Base-by-base conservation (phyloP, 306 rosid genomes). In the Lotus japonicus region DNA sequence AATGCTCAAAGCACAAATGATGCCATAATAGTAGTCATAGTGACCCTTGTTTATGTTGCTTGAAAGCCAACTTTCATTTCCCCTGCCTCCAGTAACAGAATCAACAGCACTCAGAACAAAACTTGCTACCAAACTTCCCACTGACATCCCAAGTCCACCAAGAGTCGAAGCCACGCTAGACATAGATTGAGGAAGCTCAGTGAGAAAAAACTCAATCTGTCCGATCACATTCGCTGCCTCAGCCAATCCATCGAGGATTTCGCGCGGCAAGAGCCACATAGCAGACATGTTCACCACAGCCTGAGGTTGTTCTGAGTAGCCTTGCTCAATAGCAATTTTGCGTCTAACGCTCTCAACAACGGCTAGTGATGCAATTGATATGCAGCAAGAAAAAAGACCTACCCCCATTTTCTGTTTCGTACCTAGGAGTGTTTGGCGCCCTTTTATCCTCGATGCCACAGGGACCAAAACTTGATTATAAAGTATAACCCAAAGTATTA, bases 21-120 rank as follows among this genome's bases (percentile, higher is more conserved):
- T 38, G 7, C 35, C 0, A 58, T 66, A 66, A 16, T 75, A 74
- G 73, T 58, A 58, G n/a, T 75, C 74, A 48, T 66, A 75, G 9
- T 75, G 79, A 14, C 68, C 79, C 79, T 75, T 75, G 45, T 75
- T 75, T 11, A 75, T 75, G 80, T 75, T 75, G 49, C 75, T 75
- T 59, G 80, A 75, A 41, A 75, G 0, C 75, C 80, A 75, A 28
- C 70, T 68, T 5, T 39, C 75, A 12, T 68, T 53, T 11, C 75
- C 75, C 14, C 57, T 54, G 0, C 41, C 16, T 68, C 75, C 42
- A 17, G 58, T 68, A 17, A 75, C 70, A 43, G 9, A 50, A 15
- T 75, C 70, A 41, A 75, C 75, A 67, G 18, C 8, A 38, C 58
- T 75, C 41, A 75, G 41, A 59, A 75, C 18, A 6, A 59, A 50